phyloP scores from a whole-genome alignment of 2,329 filamentous ascomycete species.

The Purpureocillium lavendulum region DNA sequence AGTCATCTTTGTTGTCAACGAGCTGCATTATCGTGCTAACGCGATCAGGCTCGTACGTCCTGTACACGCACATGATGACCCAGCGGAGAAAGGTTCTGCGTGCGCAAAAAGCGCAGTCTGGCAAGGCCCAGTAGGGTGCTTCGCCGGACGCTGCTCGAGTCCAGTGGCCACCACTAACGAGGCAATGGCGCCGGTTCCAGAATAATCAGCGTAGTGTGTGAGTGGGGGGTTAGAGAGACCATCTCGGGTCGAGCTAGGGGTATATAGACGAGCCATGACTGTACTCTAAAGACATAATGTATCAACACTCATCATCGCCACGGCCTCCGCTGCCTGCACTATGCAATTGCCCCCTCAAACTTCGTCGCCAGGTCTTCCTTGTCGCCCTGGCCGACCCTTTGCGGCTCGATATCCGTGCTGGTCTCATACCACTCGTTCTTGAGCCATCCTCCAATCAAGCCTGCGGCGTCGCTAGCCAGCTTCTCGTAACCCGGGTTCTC shows the following conservation, averaged over 20 bases:
- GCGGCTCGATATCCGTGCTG: constrained; percentile 28
- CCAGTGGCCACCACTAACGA: neutral
- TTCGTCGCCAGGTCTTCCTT: too few relatives aligned
- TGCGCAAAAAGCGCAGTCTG: constrained; percentile 42
- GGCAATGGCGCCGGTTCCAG: too few relatives aligned
- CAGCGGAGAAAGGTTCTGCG: constrained; percentile 77
- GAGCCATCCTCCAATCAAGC: constrained; percentile 57
- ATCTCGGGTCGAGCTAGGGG: too few relatives aligned
- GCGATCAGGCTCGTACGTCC: constrained; percentile 59
- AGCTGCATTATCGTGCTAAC: constrained; percentile 3
- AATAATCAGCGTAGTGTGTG: too few relatives aligned
- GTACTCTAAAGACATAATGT: neutral
- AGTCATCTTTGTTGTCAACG: constrained; percentile 10
- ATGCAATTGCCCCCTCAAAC: too few relatives aligned
- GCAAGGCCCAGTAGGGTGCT: constrained; percentile 30
- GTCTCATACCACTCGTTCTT: constrained; percentile 59
- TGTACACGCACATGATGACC: constrained; percentile 92
- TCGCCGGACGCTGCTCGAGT: neutral
- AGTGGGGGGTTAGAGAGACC: too few relatives aligned
- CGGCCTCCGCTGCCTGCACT: too few relatives aligned
- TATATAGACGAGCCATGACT: neutral
- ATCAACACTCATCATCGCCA: neutral
- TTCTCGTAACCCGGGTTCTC: constrained; percentile 66
- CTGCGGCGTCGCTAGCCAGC: constrained; percentile 57
- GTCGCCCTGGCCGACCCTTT: neutral